A percentile compares a stretch with the other conserved stretches of the same genome.
Conservation (phyloP, 164 flowering plant genomes). For the Sextonia rubra region DNA sequence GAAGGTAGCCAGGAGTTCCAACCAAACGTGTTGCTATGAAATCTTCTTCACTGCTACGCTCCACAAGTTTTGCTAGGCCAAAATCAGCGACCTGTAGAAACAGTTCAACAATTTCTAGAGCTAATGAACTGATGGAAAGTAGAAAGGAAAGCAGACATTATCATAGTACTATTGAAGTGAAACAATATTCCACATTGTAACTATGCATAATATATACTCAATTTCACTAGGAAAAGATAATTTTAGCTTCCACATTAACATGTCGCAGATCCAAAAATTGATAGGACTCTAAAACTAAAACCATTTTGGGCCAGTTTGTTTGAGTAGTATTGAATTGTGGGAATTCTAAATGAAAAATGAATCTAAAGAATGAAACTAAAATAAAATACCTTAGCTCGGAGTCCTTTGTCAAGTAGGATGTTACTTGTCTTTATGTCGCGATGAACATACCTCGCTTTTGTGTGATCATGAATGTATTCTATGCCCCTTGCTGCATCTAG, state of each 20-base stretch:
- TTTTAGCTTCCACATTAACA: too few species aligned
- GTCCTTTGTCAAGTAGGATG: constrained; percentile 58
- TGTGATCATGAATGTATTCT: constrained; percentile 72
- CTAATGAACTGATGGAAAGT: not conserved
- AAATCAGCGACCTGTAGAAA: constrained; percentile 70
- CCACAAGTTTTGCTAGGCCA: constrained; percentile 69
- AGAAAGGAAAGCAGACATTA: too few species aligned
- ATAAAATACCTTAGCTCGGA: constrained; percentile 53
- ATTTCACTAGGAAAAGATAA: too few species aligned
- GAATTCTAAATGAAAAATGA: too few species aligned
- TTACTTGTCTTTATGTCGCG: constrained; percentile 72
- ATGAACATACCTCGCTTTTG: constrained; percentile 65
- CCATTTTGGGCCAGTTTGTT: too few species aligned
- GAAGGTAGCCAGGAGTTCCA: constrained; percentile 76
- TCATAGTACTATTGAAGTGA: too few species aligned
- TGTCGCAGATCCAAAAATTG: too few species aligned
- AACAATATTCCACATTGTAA: too few species aligned
- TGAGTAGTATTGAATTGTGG: too few species aligned
- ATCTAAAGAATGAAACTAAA: too few species aligned
- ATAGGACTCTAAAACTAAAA: too few species aligned
- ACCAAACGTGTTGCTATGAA: constrained; percentile 60
- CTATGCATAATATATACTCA: too few species aligned
- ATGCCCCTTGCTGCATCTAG: constrained; percentile 68
- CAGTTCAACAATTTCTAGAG: not conserved
- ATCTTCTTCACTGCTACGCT: constrained; percentile 53